Percentiles rank a stretch among this genome's conserved stretches.
Conservation (phyloP, 23 red algal genomes). For the Cyanidioschyzon merolae region DNA sequence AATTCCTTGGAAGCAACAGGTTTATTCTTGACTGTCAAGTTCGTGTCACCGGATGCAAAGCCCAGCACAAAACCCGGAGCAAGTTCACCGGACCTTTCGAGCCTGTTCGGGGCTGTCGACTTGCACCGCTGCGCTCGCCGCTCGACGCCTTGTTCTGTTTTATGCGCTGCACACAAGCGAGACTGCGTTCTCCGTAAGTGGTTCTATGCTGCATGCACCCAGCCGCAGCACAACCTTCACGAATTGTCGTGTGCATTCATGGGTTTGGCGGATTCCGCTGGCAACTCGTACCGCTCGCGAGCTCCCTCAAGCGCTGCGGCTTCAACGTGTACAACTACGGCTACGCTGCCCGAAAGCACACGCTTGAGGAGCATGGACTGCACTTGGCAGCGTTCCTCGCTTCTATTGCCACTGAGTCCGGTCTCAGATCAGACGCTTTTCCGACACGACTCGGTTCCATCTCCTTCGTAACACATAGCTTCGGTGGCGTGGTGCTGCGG, state of each 20-base stretch:
- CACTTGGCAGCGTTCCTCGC: background rate
- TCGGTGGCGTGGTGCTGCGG: constrained; percentile 76
- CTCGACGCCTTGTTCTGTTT: too few relatives aligned
- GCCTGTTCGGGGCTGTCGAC: too few relatives aligned
- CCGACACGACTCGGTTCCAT: background rate
- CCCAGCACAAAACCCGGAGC: too few relatives aligned
- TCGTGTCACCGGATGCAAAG: too few relatives aligned
- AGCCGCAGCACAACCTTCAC: background rate
- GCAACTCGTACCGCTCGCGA: background rate
- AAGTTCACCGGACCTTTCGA: too few relatives aligned
- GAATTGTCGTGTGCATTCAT: background rate
- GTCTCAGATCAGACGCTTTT: background rate
- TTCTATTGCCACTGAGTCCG: background rate
- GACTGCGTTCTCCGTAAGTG: too few relatives aligned
- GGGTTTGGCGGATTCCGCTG: constrained; percentile 17
- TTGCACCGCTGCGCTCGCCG: too few relatives aligned
- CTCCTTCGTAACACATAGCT: background rate
- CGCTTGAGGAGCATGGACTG: constrained; percentile 13
- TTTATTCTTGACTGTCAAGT: too few relatives aligned
- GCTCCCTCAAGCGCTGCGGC: background rate
- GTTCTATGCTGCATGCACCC: background rate
- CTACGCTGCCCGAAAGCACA: constrained; percentile 9
- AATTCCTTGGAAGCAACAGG: too few relatives aligned
- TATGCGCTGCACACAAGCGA: too few relatives aligned
- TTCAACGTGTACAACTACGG: constrained; percentile 7